Percentiles rank a stretch among this genome's conserved stretches.
Evolutionary conservation across 768 basidiomycete genomes (phyloP).

Genomic region (Agaricus blazei): DNA sequence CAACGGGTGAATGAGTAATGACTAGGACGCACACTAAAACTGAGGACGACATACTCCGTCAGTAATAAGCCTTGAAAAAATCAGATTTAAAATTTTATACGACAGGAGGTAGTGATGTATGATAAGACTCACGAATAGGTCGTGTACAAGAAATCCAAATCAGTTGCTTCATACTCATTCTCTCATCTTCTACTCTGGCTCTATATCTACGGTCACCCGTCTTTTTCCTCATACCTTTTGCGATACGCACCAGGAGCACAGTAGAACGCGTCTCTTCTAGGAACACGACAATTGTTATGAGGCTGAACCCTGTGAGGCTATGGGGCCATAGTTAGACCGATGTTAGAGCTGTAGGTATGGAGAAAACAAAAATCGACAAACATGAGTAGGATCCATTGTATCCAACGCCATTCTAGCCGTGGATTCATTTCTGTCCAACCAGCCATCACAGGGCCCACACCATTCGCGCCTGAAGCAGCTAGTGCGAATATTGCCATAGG

Average conservation of each 20-base stretch:
- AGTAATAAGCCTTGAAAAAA: conserved; percentile 46
- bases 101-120: background rate
- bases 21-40: conserved; percentile 58
- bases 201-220: conserved; percentile 54
- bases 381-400: conserved; percentile 27
- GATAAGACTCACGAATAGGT: conserved; percentile 54
- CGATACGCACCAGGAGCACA: conserved; percentile 64
- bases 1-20: too few species aligned
- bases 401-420: conserved; percentile 24
- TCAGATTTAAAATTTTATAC: background rate
- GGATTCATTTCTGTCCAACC: conserved; percentile 26
- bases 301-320: conserved; percentile 49
- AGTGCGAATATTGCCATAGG: conserved; percentile 76
- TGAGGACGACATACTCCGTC: conserved; percentile 70
- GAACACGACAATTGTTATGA: conserved; percentile 50
- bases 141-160: conserved; percentile 70
- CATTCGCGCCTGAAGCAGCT: conserved; percentile 29
- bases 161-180: conserved; percentile 42
- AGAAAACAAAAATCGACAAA: conserved; percentile 7
- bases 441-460: conserved; percentile 21
- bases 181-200: conserved; percentile 51
- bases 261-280: conserved; percentile 64
- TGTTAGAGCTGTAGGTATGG: background rate
- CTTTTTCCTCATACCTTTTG: conserved; percentile 56
- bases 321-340: background rate